phyloP scores from a whole-genome alignment of 73 alveolate species.

The Tetrahymena elliotti region DNA sequence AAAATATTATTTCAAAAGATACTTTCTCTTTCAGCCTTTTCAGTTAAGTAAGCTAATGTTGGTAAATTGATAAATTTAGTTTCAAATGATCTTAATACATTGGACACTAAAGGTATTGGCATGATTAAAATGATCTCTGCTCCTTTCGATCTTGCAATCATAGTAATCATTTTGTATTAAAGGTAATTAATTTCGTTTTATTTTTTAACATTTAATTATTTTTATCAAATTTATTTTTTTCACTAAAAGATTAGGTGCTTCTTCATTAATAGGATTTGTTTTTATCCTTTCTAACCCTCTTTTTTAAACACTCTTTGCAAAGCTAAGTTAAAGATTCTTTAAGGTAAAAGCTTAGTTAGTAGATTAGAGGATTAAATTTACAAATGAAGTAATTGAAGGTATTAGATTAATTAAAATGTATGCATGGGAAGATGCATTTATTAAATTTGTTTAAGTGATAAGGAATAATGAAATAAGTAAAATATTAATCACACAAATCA shows the following conservation, averaged over 20 bases:
- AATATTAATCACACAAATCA: not conserved
- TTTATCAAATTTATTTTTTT: not conserved
- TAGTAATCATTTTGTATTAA: constrained; percentile 5
- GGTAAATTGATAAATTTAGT: constrained; percentile 37
- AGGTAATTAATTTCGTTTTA: not conserved
- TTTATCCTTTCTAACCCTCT: not conserved
- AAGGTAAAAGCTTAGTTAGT: not conserved
- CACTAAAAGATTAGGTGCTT: constrained; percentile 2
- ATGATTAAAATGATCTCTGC: not conserved
- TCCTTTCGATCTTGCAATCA: not conserved
- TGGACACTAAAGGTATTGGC: not conserved
- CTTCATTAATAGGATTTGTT: constrained; percentile 1
- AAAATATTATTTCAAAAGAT: not conserved
- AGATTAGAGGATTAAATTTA: constrained; percentile 32
- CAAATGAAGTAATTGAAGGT: constrained; percentile 32
- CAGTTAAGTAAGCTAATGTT: not conserved
- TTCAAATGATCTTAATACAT: constrained; percentile 4
- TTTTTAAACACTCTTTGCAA: not conserved
- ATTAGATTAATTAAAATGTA: constrained; percentile 34
- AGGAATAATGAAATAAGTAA: constrained; percentile 15
- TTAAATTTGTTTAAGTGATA: not conserved
- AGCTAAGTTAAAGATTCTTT: not conserved
- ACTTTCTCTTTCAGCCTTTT: not conserved
- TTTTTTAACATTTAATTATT: not conserved
- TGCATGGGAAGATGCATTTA: constrained; percentile 36